A percentile compares a stretch with the other conserved stretches of the same genome.
Evolutionary conservation across 371 early-diverging fungal species (phyloP).

Genomic region (Haplosporangium sp.): DNA sequence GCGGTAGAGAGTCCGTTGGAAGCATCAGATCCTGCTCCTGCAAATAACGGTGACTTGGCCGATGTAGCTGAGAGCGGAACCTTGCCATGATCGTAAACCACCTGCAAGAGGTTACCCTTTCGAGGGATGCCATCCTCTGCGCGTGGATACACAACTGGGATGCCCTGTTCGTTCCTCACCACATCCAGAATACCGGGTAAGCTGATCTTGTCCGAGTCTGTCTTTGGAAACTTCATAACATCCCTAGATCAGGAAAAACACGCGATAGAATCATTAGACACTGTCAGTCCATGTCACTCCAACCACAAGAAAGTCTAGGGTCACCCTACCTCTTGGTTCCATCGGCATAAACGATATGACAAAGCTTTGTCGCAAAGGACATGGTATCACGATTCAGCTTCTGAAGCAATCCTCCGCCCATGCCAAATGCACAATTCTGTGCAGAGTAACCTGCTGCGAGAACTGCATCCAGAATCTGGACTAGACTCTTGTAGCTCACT

Average conservation of each 20-base stretch:
- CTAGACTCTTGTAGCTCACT: constrained; percentile 63
- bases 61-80: constrained; percentile 24
- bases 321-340: constrained; percentile 60
- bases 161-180: constrained; percentile 49
- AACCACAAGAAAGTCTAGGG: neutral
- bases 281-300: neutral
- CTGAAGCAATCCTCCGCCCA: constrained; percentile 85
- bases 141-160: constrained; percentile 58
- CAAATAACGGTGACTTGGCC: constrained; percentile 9
- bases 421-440: constrained; percentile 82
- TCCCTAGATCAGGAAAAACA: constrained; percentile 54
- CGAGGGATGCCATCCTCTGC: constrained; percentile 27
- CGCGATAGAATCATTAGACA: neutral
- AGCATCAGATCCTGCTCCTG: neutral
- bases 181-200: constrained; percentile 80
- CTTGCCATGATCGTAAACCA: constrained; percentile 70
- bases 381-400: constrained; percentile 87
- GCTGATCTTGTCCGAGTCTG: constrained; percentile 72
- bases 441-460: constrained; percentile 69
- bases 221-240: constrained; percentile 86
- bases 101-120: constrained; percentile 50
- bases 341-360: constrained; percentile 67
- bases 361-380: constrained; percentile 86
- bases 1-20: constrained; percentile 5
- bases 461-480: constrained; percentile 66